Base-by-base conservation (phyloP, 352 stramenopile genomes). In the Pythium aquatile region DNA sequence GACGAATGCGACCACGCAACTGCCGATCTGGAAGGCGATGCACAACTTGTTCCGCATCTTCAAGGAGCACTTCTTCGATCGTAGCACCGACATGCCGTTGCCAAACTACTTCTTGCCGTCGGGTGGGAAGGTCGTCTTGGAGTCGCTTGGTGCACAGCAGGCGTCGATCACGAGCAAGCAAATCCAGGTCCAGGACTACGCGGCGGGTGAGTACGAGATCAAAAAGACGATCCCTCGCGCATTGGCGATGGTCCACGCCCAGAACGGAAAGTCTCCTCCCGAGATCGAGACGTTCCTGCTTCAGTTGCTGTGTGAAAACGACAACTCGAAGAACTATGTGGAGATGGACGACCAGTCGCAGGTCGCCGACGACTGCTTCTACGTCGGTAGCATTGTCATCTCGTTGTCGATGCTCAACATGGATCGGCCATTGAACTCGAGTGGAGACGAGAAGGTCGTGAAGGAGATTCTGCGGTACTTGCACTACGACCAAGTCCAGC, bases 241-340 rank as follows among this genome's bases (percentile, higher is more conserved):
- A 2, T 65, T 94, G n/a, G 78, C 81, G 11, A 85, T 93, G 73
- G 79, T 94, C 26, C 84, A 75, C 14, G 83, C 84, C 0, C 84
- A 91, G 65, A 94, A 91, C 56, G 81, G 82, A 55, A 89, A 90
- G 54, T 88, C 84, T 0, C 86, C 86, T 5, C 66, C 78, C 0
- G 86, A 94, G 66, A 92, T 94, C 33, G 86, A 93, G 53, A 78
- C 68, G 0, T 94, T 94, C 44, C 53, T 94, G 58, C 55, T 94
- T 29, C 84, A 94, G 58, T 58, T 94, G 40, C 78, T 94, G 20
- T 81, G 57, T 26, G 84, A 94, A 58, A 94, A 94, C 60, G 86
- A 94, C 74, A 94, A 94, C 68, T 94, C 86, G 49, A 93, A 94
- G 61, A 94, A 94, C 60, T 94, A 93, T 48, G 83, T 94, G 33